Conservation (phyloP, 1,284 basidiomycete species). For the Lentinula novae-zelandiae region DNA sequence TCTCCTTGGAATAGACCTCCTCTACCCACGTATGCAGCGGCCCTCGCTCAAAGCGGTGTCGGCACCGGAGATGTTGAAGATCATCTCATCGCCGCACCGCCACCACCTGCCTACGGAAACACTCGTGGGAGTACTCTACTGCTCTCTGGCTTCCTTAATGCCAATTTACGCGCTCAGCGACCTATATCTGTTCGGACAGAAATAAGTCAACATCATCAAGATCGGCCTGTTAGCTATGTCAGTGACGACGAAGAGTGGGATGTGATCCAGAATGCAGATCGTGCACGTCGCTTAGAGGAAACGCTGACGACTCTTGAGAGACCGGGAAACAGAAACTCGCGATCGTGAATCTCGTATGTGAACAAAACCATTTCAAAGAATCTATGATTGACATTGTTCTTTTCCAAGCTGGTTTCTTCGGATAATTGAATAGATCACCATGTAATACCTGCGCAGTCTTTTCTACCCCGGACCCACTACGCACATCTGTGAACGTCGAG, state of each 20-base stretch:
- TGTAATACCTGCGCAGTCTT: not conserved
- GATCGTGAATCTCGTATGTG: not conserved
- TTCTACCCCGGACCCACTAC: not conserved
- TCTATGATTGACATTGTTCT: not conserved
- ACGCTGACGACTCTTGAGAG: constrained; percentile 50
- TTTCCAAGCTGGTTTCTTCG: not conserved
- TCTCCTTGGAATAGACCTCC: constrained; percentile 70
- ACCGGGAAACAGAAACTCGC: constrained; percentile 6
- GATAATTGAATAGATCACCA: not conserved
- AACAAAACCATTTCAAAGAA: not conserved
- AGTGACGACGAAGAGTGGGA: constrained; percentile 58
- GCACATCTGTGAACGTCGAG: not conserved
- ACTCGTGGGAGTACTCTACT: constrained; percentile 65
- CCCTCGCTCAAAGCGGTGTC: constrained; percentile 60
- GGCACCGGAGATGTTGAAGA: constrained; percentile 77
- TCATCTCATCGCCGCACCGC: constrained; percentile 56
- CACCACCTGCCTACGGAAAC: constrained; percentile 70
- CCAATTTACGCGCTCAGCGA: constrained; percentile 44
- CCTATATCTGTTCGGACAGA: constrained; percentile 35
- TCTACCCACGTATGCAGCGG: constrained; percentile 66
- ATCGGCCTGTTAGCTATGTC: constrained; percentile 48
- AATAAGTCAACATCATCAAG: constrained; percentile 23
- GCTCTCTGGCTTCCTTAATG: constrained; percentile 48
- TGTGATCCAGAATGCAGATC: constrained; percentile 46
- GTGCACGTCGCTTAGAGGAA: constrained; percentile 51